Evolutionary conservation across 768 basidiomycete species (phyloP).

Genomic region (Boletus insuetus): DNA sequence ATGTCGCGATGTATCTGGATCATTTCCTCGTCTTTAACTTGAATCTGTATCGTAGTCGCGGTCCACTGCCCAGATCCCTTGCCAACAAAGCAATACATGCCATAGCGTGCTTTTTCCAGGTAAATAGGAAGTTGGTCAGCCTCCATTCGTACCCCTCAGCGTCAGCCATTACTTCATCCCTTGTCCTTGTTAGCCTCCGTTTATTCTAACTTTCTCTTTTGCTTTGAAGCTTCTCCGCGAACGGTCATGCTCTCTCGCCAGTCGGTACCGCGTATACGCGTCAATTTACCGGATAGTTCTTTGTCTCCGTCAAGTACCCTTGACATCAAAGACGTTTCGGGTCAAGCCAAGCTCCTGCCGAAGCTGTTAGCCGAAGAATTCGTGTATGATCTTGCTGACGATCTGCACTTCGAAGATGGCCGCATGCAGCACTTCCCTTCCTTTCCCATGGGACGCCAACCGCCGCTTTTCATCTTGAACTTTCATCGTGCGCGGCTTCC

Average conservation of each 20-base stretch:
- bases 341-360: constrained; percentile 9
- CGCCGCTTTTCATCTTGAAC: constrained; percentile 28
- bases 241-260: constrained; percentile 17
- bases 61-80: neutral
- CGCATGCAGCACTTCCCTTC: constrained; percentile 25
- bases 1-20: constrained; percentile 22
- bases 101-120: neutral
- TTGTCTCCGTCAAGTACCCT: constrained; percentile 25
- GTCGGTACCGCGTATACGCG: constrained; percentile 23
- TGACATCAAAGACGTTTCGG: constrained; percentile 25
- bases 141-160: constrained; percentile 2
- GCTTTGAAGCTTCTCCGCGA: constrained; percentile 3
- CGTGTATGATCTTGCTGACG: constrained; percentile 14
- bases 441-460: constrained; percentile 29
- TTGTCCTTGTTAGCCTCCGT: constrained; percentile 1
- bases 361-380: constrained; percentile 24
- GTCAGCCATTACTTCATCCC: constrained; percentile 16
- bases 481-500: constrained; percentile 22
- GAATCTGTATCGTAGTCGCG: constrained; percentile 7
- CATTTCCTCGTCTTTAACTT: constrained; percentile 6
- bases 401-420: constrained; percentile 9
- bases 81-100: neutral
- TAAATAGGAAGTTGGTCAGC: constrained; percentile 16
- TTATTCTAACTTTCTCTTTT: constrained; percentile 6
- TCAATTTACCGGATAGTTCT: constrained; percentile 15